Percentiles rank a stretch among this genome's conserved stretches.
Conservation (phyloP, 139 green algal species). For the Tetradesmus lagerheimii region DNA sequence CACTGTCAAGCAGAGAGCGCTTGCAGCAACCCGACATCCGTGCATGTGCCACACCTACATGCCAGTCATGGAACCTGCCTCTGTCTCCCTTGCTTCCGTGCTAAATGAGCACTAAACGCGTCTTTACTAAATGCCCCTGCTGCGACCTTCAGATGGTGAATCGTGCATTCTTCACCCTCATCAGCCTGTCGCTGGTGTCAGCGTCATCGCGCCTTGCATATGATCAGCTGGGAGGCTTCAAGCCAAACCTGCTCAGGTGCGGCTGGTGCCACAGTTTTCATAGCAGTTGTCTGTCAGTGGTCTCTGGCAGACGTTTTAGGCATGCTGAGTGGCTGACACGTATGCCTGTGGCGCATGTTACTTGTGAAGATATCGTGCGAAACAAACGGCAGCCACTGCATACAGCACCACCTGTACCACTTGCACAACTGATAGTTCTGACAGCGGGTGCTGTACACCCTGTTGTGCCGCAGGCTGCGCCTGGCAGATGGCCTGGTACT, state of each 20-base stretch:
- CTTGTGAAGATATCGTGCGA: no score
- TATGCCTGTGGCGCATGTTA: no score
- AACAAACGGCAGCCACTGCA: no score
- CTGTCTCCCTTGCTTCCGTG: background rate
- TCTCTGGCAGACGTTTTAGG: background rate
- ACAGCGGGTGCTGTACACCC: background rate
- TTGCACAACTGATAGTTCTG: background rate
- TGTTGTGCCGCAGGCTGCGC: background rate
- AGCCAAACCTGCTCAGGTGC: conserved; percentile 3
- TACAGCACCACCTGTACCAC: background rate
- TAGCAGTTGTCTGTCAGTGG: background rate
- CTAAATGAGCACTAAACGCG: background rate
- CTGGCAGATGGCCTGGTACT: conserved; percentile 19
- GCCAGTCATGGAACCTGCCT: background rate
- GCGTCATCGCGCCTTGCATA: conserved; percentile 14
- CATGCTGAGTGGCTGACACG: no score
- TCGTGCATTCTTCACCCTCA: conserved; percentile 41
- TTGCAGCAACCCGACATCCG: background rate
- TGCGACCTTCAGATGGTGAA: conserved; percentile 20
- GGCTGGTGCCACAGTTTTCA: background rate
- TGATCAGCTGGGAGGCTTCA: conserved; percentile 37
- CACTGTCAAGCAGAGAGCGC: no score
- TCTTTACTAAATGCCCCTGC: background rate
- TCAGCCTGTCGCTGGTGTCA: conserved; percentile 42
- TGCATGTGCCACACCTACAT: background rate